These are phyloP conservation scores for Gardenia jasminoides DNA, from an alignment of 257 asterid species.

Conservation along the genomic window DNA sequence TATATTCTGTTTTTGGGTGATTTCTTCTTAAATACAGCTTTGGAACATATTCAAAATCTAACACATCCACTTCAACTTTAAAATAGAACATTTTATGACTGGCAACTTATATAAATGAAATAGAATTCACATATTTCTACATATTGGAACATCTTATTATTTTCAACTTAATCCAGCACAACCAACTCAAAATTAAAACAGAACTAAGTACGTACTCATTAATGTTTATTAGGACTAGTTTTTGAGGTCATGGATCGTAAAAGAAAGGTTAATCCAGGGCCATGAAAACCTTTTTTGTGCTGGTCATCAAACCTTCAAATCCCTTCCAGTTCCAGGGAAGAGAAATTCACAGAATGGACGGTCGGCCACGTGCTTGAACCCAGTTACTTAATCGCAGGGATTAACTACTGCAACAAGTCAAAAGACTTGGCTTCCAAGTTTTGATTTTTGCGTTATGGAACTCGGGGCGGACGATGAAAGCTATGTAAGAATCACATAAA, in stretches of 20 bases:
- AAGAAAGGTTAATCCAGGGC: too few relatives aligned
- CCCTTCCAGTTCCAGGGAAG: not conserved
- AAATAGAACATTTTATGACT: too few relatives aligned
- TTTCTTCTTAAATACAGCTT: not conserved
- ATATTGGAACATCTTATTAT: not conserved
- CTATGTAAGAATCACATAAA: too few relatives aligned
- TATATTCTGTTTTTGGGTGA: not conserved
- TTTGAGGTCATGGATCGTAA: not conserved
- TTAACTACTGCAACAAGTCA: too few relatives aligned
- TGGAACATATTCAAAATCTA: too few relatives aligned
- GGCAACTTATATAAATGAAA: too few relatives aligned
- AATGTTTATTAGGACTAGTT: not conserved
- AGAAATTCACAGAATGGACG: not conserved
- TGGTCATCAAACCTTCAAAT: not conserved
- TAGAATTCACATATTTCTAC: not conserved
- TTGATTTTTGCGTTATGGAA: not conserved
- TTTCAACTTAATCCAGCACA: not conserved
- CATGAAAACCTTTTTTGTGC: too few relatives aligned
- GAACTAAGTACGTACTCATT: not conserved
- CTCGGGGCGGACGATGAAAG: not conserved
- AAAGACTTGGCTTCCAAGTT: conserved; percentile 8
- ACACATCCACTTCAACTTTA: too few relatives aligned
- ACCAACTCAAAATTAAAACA: not conserved
- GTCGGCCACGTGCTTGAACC: not conserved
- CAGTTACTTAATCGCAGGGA: not conserved